These are phyloP conservation scores for Litchi chinensis DNA, from an alignment of 345 rosid species.

Conservation along the genomic window DNA sequence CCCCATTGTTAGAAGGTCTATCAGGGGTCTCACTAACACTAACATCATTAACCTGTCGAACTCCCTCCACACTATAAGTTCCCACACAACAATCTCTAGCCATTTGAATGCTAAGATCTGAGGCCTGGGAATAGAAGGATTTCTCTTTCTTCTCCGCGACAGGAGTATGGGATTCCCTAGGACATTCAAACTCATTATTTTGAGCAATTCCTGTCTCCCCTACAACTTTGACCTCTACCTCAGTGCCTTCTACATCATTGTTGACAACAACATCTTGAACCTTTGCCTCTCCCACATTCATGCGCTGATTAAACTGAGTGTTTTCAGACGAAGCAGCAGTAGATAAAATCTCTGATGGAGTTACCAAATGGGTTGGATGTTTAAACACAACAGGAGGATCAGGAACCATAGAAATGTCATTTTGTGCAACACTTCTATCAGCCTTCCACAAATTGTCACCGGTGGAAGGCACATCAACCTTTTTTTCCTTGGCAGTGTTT, in stretches of 20 bases:
- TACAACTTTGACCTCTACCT: slow-evolving; percentile 56
- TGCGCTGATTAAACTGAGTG: slow-evolving; percentile 42
- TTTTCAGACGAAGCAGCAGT: slow-evolving; percentile 47
- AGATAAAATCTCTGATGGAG: slow-evolving; percentile 69
- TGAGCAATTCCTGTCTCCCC: slow-evolving; percentile 47
- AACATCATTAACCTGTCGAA: slow-evolving; percentile 32
- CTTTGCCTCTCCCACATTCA: slow-evolving; percentile 40
- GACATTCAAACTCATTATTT: slow-evolving; percentile 37
- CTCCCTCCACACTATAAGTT: slow-evolving; percentile 40
- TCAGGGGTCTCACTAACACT: slow-evolving; percentile 32
- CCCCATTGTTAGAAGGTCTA: slow-evolving; percentile 32
- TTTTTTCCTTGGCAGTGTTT: slow-evolving; percentile 30
- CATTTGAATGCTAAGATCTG: slow-evolving; percentile 64
- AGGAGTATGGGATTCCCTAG: slow-evolving; percentile 34
- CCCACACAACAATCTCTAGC: slow-evolving; percentile 48
- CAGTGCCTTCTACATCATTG: slow-evolving; percentile 43
- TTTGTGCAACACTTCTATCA: slow-evolving; percentile 38
- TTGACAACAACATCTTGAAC: slow-evolving; percentile 45
- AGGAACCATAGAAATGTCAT: slow-evolving; percentile 43
- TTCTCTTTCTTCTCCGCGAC: slow-evolving; percentile 54
- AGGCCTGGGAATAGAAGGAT: slow-evolving; percentile 65
- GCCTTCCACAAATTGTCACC: slow-evolving; percentile 41
- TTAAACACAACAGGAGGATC: slow-evolving; percentile 45
- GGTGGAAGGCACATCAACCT: slow-evolving; percentile 32
- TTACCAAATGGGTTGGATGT: slow-evolving; percentile 71